These are phyloP conservation scores for Takakia lepidozioides DNA, from an alignment of 225 moss, liverwort and hornwort species.

Conservation along the genomic window DNA sequence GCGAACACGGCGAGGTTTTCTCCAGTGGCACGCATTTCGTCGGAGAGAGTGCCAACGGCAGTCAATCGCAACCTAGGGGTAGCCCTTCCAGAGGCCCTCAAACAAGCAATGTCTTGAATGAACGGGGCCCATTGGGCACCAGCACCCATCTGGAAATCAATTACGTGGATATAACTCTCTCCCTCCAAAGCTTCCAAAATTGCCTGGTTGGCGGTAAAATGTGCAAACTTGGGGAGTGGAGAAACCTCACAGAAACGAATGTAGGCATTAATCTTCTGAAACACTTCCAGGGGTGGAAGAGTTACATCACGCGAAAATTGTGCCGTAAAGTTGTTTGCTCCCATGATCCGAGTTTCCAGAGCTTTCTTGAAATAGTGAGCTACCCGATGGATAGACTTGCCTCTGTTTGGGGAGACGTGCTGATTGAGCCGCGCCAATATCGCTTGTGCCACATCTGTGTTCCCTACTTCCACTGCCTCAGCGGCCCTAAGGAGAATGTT, in stretches of 20 bases:
- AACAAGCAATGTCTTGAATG: slow-evolving; percentile 45
- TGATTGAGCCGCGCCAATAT: slow-evolving; percentile 71
- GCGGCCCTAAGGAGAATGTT: slow-evolving; percentile 42
- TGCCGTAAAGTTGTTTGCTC: slow-evolving; percentile 12
- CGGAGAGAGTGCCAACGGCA: slow-evolving; percentile 28
- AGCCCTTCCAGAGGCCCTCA: slow-evolving; percentile 22
- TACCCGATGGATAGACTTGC: slow-evolving; percentile 46
- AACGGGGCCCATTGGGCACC: slow-evolving; percentile 60
- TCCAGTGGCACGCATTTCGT: slow-evolving; percentile 40
- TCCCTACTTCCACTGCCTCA: slow-evolving; percentile 41
- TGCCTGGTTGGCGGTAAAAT: slow-evolving; percentile 56
- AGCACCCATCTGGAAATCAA: slow-evolving; percentile 53
- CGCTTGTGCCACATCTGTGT: slow-evolving; percentile 44
- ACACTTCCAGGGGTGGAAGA: slow-evolving; percentile 25
- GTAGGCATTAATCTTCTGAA: slow-evolving; percentile 34
- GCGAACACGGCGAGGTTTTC: slow-evolving; percentile 44
- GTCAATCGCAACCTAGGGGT: slow-evolving; percentile 29
- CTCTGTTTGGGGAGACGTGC: slow-evolving; percentile 39
- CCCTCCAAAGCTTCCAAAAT: slow-evolving; percentile 44
- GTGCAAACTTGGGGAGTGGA: slow-evolving; percentile 48
- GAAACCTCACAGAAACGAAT: slow-evolving; percentile 48
- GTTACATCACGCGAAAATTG: slow-evolving; percentile 20
- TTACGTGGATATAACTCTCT: slow-evolving; percentile 40
- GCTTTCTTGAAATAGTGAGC: slow-evolving; percentile 48
- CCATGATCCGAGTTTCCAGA: slow-evolving; percentile 24